Evolutionary conservation across 2,329 filamentous ascomycete species (phyloP), one percentile per base, ranked within the genome.

Genomic region (Nothopassalora personata): DNA sequence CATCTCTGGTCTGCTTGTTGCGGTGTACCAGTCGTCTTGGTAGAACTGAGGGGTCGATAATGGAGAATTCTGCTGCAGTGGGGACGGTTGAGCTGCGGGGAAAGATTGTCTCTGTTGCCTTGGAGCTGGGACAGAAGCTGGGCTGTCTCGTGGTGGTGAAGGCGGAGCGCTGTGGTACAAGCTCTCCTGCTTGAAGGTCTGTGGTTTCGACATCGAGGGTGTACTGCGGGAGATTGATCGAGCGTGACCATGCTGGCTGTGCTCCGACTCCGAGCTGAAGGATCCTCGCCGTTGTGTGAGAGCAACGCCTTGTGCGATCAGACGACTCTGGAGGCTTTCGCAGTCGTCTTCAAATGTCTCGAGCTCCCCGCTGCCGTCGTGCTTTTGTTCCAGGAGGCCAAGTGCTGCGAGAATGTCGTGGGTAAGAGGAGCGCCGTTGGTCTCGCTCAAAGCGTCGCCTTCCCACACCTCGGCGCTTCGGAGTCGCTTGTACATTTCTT

Each of bases 361-460:
- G 53, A 76, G 70, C n/a, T 78, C 74, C 10, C 66, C 66, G 23
- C 61, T 65, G 13, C 80, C 76, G 55, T 83, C 80, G 28, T 71
- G 75, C 58, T 75, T 76, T 48, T 79, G 71, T 53, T 85, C 82
- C 39, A 87, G 71, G 1, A 83, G 78, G 45, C 83, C 81, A 27
- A 87, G 75, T 34, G 81, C 76, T 49, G 83, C 81, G 49, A 87
- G 77, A 45, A 87, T 83, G 64, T 87, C 83, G 72, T 87, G 84
- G 0, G 83, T 86, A 33, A 86, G 76, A 13, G 84, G 84, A 60
- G 83, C 79, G 33, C 83, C 82, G 56, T 79, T 80, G 56, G 75
- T 71, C 64, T 81, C 79, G 64, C 79, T 77, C 58, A 86, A 70
- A 13, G 76, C 76, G 13, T 78, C 72, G 36, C 83, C 83, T 10